Base-by-base conservation (phyloP, 2,329 filamentous ascomycete species). In the Trichoderma arundinaceum region DNA sequence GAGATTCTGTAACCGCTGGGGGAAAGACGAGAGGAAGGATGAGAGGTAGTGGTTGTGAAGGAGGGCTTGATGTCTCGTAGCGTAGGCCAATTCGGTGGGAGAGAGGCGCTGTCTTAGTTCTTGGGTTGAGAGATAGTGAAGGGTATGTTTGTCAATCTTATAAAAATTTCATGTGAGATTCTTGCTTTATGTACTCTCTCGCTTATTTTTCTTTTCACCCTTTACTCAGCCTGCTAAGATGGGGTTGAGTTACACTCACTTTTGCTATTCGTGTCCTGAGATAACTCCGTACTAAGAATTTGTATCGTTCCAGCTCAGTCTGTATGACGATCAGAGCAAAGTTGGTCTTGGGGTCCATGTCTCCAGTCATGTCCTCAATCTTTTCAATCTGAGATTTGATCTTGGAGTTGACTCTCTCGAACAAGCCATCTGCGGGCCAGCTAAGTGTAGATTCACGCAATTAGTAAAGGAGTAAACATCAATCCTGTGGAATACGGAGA, bases 291-390 rank as follows among this genome's bases (percentile, higher is more conserved):
- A 98, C 86, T 22, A 99, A 84, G 74, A 93, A 99, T 80, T 97
- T 97, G 79, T 92, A 96, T 52, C 95, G 85, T 77, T 97, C 94
- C 63, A 99, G 86, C 80, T 99, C 95, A 7, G 96, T 98, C 81
- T 99, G 95, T 63, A 97, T 89, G 68, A 99, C 90, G 56, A 97
- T 97, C 74, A 98, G 88, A 68, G 88, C 88, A 77, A 99, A 97
- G 76, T 97, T 98, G 69, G 92, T 90, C 77, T 91, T 93, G 53
- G 94, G 91, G 73, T 96, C 93, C 87, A 94, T 90, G 74, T 91
- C 89, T 68, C 90, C 91, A 12, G 91, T 94, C 84, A 94, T 86
- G 66, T 89, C 86, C 79, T 92, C 90, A 69, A 92, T 87, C 71
- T 83, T 85, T 77, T 89, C 85, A 73, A 91, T 91, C 81, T 92